Conservation (phyloP, 371 early-diverging fungal genomes). For the Mortierella sp. region DNA sequence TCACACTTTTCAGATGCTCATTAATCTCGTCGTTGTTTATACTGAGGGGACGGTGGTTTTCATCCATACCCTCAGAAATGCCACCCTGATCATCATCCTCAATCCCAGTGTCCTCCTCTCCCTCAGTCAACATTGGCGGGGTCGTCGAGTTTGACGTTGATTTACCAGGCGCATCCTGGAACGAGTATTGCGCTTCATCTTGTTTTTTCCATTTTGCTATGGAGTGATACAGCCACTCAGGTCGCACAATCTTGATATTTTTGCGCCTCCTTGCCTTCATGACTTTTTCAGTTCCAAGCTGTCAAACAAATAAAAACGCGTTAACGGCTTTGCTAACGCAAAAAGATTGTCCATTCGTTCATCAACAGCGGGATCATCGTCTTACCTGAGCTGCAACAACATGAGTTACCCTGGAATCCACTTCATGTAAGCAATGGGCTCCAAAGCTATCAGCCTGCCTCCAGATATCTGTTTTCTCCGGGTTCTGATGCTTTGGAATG, state of each 20-base stretch:
- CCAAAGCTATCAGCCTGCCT: constrained; percentile 78
- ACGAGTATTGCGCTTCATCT: constrained; percentile 66
- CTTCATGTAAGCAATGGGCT: constrained; percentile 69
- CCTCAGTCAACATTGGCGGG: constrained; percentile 25
- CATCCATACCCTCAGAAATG: constrained; percentile 50
- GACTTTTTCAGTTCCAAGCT: constrained; percentile 55
- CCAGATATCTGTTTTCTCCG: constrained; percentile 77
- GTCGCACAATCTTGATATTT: constrained; percentile 35
- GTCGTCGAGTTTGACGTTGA: constrained; percentile 25
- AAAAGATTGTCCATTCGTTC: neutral
- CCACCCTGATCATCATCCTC: constrained; percentile 45
- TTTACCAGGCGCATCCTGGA: constrained; percentile 46
- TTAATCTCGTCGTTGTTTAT: constrained; percentile 61
- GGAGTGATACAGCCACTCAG: constrained; percentile 67
- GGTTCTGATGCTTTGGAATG: constrained; percentile 64
- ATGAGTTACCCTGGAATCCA: constrained; percentile 78
- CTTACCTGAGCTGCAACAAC: constrained; percentile 81
- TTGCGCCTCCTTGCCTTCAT: constrained; percentile 25
- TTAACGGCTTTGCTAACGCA: neutral
- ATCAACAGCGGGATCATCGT: neutral
- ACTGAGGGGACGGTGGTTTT: constrained; percentile 48
- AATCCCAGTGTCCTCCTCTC: constrained; percentile 54
- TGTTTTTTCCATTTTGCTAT: constrained; percentile 69
- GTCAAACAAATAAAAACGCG: neutral
- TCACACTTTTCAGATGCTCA: constrained; percentile 61